phyloP scores from a whole-genome alignment of 352 stramenopile genomes.

The Phytophthora lateralis region DNA sequence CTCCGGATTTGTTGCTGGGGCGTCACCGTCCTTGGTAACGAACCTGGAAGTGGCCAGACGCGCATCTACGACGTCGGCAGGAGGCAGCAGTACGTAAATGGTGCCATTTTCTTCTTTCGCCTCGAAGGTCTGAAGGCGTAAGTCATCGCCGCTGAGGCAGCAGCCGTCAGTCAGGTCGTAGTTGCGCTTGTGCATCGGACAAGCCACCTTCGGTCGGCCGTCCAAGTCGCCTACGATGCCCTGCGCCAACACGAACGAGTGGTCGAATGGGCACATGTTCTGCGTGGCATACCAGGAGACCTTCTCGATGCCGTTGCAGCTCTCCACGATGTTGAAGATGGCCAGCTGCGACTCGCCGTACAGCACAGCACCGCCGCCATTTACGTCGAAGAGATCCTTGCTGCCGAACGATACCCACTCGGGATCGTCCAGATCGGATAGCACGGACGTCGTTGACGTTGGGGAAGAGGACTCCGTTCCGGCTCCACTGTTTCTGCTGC shows the following conservation, averaged over 20 bases:
- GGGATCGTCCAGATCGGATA: constrained; percentile 24
- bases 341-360: constrained; percentile 92
- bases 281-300: constrained; percentile 92
- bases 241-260: constrained; percentile 93
- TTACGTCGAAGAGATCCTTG: constrained; percentile 72
- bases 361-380: constrained; percentile 86
- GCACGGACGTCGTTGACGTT: constrained; percentile 38
- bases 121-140: constrained; percentile 86
- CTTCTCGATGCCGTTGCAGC: constrained; percentile 62
- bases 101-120: constrained; percentile 75
- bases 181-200: constrained; percentile 93
- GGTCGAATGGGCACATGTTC: constrained; percentile 94
- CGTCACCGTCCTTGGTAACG: constrained; percentile 13
- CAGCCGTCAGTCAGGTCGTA: constrained; percentile 82
- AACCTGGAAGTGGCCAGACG: constrained; percentile 84
- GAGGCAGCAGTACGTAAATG: constrained; percentile 84
- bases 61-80: constrained; percentile 74
- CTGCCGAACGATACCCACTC: constrained; percentile 84
- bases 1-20: background rate
- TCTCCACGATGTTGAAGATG: constrained; percentile 87
- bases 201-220: constrained; percentile 88
- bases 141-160: constrained; percentile 69
- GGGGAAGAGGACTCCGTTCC: constrained; percentile 38
- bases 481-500: constrained; percentile 65
- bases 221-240: constrained; percentile 88